Base-by-base conservation (phyloP, 768 basidiomycete species). In the Boletus vinaceobasis region DNA sequence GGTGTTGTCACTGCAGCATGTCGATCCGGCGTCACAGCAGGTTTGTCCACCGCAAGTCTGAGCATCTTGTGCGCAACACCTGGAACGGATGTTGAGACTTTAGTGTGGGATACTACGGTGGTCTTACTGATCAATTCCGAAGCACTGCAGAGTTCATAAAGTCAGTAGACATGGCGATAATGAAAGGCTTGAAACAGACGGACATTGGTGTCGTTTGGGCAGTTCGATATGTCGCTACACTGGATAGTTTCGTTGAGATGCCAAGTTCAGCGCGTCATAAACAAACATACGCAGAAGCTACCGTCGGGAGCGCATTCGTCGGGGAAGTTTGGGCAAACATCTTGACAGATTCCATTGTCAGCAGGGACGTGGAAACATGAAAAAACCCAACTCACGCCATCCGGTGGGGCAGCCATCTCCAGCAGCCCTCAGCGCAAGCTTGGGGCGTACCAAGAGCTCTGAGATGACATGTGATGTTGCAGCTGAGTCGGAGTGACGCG, bases 251-350 rank as follows among this genome's bases (percentile, higher is more conserved):
- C 14, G 14, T 21, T 50, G 21, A 53, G 32, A 19, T 26, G 14
- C 7, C 17, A n/a, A 11, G 4, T 14, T 15, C 17, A 3, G 21
- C 15, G 11, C 2, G 29, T 3, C 4, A 21, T 13, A 7, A 14
- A 14, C 11, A 21, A 13, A 39, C 60, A 33, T 62, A 68, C 66
- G 26, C 66, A 68, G 21, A 29, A 60, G 45, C 39, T 53, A 26
- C 64, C 65, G 26, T 40, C 43, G 1, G 50, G 62, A 17, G 55
- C 64, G 23, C 66, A 68, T 31, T 27, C 5, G 11, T 48, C 2
- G 13, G 66, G 60, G 29, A 35, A 64, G 53, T 60, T 64, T 10
- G 60, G 7, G 19, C 66, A 67, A 29, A 47, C n/a, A 3, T 57
- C 66, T 67, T 10, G n/a, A 21, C 5, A 10, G 23, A 29, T 38